A percentile compares a stretch with the other conserved stretches of the same genome.
Evolutionary conservation across 768 basidiomycete species (phyloP).

Genomic region (Psilocybe azurescens): DNA sequence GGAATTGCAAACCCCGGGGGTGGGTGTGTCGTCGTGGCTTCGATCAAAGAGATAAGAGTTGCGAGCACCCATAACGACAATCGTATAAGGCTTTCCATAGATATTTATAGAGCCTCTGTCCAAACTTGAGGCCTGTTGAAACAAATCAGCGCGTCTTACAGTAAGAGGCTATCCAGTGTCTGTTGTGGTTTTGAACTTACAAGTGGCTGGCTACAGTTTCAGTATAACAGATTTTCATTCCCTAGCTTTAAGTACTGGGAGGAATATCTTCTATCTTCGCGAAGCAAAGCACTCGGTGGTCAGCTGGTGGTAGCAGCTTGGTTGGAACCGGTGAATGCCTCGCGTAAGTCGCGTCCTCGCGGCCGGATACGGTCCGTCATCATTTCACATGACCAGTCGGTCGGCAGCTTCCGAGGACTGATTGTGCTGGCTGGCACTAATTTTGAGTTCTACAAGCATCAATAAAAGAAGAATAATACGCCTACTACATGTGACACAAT

Average conservation of each 20-base stretch:
- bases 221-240: not conserved
- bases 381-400: too few relatives aligned
- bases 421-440: too few relatives aligned
- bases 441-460: too few relatives aligned
- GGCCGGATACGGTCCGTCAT: too few relatives aligned
- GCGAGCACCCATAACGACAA: not conserved
- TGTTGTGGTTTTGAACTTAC: not conserved
- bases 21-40: constrained; percentile 20
- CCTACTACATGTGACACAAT: too few relatives aligned
- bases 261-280: not conserved
- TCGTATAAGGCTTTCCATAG: not conserved
- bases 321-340: not conserved
- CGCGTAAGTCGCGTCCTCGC: not conserved
- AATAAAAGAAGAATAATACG: too few relatives aligned
- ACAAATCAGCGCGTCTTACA: not conserved
- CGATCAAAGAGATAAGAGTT: not conserved
- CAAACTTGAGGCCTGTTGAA: not conserved
- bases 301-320: not conserved
- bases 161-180: not conserved
- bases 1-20: constrained; percentile 20
- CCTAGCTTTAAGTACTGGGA: not conserved
- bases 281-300: not conserved
- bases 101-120: not conserved
- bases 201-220: not conserved
- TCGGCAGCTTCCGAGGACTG: too few relatives aligned